Conservation (phyloP, 106 monocot species). For the Triglochin maritima region DNA sequence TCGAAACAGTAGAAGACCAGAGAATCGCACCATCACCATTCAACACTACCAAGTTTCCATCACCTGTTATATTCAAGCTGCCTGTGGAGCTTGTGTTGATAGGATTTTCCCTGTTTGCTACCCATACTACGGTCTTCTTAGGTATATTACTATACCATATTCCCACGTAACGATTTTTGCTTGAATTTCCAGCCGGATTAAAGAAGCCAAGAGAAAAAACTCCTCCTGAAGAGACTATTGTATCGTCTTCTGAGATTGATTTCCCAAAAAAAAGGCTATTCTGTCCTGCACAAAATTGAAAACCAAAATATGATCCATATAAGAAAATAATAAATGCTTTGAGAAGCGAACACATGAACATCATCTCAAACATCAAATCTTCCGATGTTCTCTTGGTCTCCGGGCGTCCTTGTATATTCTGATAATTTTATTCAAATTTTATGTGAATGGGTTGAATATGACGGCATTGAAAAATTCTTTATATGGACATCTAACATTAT, state of each 20-base stretch:
- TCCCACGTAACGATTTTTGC: constrained; percentile 4
- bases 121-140: constrained; percentile 10
- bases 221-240: constrained; percentile 8
- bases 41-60: constrained; percentile 7
- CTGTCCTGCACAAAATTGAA: too few relatives aligned
- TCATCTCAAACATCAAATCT: too few relatives aligned
- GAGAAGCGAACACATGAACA: too few relatives aligned
- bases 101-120: constrained; percentile 18
- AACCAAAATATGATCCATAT: too few relatives aligned
- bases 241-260: constrained; percentile 7
- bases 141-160: constrained; percentile 12
- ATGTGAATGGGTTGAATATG: too few relatives aligned
- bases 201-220: constrained; percentile 28
- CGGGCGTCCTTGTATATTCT: too few relatives aligned
- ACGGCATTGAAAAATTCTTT: too few relatives aligned
- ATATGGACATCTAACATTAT: too few relatives aligned
- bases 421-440: too few relatives aligned
- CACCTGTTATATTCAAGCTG: background rate
- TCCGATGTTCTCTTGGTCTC: too few relatives aligned
- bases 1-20: constrained; percentile 14
- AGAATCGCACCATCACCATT: background rate
- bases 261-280: background rate
- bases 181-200: constrained; percentile 5
- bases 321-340: too few relatives aligned
- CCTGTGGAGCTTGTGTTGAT: constrained; percentile 1